phyloP scores from a whole-genome alignment of 495 filamentous ascomycete species.

The Lophiostoma macrostomum region DNA sequence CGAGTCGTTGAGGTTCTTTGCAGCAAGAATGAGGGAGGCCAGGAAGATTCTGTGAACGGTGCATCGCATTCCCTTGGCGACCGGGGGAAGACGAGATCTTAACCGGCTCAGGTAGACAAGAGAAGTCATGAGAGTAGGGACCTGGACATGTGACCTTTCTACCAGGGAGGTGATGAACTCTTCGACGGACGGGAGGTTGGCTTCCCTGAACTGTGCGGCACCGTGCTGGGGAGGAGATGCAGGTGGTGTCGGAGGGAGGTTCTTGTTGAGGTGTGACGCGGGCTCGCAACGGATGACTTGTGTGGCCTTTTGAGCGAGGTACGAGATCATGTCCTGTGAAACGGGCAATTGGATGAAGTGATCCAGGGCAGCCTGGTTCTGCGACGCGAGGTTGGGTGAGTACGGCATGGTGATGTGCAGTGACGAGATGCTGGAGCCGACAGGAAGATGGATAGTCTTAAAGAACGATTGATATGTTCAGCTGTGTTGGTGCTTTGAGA shows the following conservation, averaged over 20 bases:
- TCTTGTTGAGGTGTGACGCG: conserved; percentile 48
- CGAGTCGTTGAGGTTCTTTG: conserved; percentile 82
- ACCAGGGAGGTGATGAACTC: conserved; percentile 89
- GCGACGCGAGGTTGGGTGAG: conserved; percentile 39
- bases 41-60: conserved; percentile 90
- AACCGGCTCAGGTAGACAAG: conserved; percentile 89
- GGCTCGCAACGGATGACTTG: conserved; percentile 90
- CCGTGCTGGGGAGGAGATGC: conserved; percentile 61
- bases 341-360: conserved; percentile 84
- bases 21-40: conserved; percentile 72
- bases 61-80: conserved; percentile 95
- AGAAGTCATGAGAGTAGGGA: conserved; percentile 93
- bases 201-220: conserved; percentile 40
- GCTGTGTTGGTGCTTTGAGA: conserved; percentile 4
- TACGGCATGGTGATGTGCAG: conserved; percentile 42
- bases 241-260: conserved; percentile 65
- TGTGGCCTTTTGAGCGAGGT: conserved; percentile 77
- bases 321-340: conserved; percentile 75
- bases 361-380: conserved; percentile 82
- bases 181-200: conserved; percentile 72
- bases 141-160: conserved; percentile 90
- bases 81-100: conserved; percentile 77
- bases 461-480: conserved; percentile 9
- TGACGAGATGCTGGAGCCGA: neutral
- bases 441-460: conserved; percentile 20